A percentile compares a stretch with the other conserved stretches of the same genome.
Conservation (phyloP, 495 filamentous ascomycete genomes). For the Xylaria intraflava region DNA sequence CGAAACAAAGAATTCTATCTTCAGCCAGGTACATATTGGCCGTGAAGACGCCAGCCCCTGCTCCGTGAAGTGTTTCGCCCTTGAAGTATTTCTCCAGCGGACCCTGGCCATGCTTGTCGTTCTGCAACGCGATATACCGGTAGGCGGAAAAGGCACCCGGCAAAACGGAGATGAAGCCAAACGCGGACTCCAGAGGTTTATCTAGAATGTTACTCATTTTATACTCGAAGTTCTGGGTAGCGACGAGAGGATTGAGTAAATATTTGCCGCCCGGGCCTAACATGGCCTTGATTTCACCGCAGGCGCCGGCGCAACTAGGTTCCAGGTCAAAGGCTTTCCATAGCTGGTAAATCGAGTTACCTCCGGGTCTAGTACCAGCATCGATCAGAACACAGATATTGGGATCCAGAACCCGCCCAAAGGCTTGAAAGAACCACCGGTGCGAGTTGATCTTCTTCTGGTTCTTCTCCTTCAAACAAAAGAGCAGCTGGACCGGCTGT, state of each 20-base stretch:
- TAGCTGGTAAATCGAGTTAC: conserved; percentile 88
- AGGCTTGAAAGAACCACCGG: conserved; percentile 98
- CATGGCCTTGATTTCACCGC: conserved; percentile 99
- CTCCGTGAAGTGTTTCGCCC: conserved; percentile 95
- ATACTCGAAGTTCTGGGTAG: conserved; percentile 99
- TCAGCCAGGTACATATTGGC: conserved; percentile 99
- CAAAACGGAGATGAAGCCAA: conserved; percentile 95
- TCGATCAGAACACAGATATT: conserved; percentile 97
- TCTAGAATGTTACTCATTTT: conserved; percentile 99
- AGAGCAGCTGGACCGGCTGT: conserved; percentile 90
- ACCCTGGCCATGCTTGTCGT: conserved; percentile 88
- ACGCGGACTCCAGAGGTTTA: conserved; percentile 94
- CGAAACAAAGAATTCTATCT: conserved; percentile 98
- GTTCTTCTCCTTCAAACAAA: conserved; percentile 99
- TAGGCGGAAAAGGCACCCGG: conserved; percentile 98
- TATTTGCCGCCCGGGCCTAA: conserved; percentile 80
- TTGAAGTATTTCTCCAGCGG: conserved; percentile 96
- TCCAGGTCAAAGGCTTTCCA: conserved; percentile 99
- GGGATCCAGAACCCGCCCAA: conserved; percentile 84
- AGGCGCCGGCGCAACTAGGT: conserved; percentile 94
- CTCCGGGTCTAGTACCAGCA: conserved; percentile 89
- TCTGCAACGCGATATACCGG: conserved; percentile 87
- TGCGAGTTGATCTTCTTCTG: conserved; percentile 99
- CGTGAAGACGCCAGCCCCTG: conserved; percentile 91
- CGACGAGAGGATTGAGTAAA: conserved; percentile 87